These are phyloP conservation scores for Arthrinium puccinioides DNA, from an alignment of 2,329 filamentous ascomycete genomes.

Conservation along the genomic window DNA sequence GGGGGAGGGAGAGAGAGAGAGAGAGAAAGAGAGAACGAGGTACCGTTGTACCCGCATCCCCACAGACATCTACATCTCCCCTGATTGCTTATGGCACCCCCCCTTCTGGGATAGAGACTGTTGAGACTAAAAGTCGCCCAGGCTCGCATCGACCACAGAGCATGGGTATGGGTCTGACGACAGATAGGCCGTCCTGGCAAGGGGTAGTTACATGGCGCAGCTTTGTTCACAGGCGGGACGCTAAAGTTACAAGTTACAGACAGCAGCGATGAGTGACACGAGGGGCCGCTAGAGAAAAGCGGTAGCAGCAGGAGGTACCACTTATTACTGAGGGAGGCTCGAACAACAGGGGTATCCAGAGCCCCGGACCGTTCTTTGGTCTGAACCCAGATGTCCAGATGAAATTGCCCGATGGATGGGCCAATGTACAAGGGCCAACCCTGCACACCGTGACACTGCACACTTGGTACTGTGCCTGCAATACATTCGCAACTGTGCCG, in stretches of 20 bases:
- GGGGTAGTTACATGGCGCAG: too few species aligned
- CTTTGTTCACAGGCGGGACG: too few species aligned
- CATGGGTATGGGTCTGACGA: too few species aligned
- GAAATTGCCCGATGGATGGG: slow-evolving; percentile 35
- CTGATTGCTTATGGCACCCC: too few species aligned
- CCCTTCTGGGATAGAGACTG: too few species aligned
- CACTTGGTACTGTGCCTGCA: too few species aligned
- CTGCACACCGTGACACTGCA: slow-evolving; percentile 23
- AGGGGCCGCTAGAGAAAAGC: slow-evolving; percentile 4
- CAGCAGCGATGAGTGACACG: slow-evolving; percentile 5
- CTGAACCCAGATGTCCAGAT: slow-evolving; percentile 25
- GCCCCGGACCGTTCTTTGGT: slow-evolving; percentile 25
- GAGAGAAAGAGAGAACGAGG: not conserved
- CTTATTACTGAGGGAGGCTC: too few species aligned
- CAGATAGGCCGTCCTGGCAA: too few species aligned
- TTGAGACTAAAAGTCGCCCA: too few species aligned
- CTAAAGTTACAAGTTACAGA: not conserved
- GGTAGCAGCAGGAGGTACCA: too few species aligned
- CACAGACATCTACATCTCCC: not conserved
- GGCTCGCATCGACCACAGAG: too few species aligned
- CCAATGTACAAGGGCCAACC: slow-evolving; percentile 22
- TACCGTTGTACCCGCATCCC: not conserved
- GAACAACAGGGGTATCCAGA: slow-evolving; percentile 15
- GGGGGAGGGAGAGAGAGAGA: not conserved
- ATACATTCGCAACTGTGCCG: too few species aligned